Evolutionary conservation across 495 filamentous ascomycete species (phyloP).

Genomic region (Paragyromitra xinjiangensis): DNA sequence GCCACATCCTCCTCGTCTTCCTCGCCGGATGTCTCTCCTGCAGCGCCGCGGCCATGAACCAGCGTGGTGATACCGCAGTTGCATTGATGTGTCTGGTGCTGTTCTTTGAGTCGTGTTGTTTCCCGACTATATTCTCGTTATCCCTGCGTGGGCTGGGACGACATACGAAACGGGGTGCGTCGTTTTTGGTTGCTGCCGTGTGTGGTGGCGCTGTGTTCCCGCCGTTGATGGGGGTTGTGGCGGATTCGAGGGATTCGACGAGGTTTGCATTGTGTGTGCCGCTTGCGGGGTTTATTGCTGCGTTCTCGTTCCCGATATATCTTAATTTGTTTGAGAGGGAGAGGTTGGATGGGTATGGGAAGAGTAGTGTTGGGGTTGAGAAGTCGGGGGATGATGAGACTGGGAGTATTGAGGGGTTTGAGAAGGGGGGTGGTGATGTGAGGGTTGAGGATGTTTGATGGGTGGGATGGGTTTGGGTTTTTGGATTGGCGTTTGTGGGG

Average conservation of each 20-base stretch:
- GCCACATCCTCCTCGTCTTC: slow-evolving; percentile 65
- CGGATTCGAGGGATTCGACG: slow-evolving; percentile 61
- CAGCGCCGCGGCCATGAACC: slow-evolving; percentile 65
- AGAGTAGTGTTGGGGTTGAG: slow-evolving; percentile 11
- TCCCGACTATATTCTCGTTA: slow-evolving; percentile 75
- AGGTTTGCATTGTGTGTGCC: slow-evolving; percentile 60
- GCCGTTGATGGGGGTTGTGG: slow-evolving; percentile 69
- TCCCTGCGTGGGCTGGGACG: slow-evolving; percentile 74
- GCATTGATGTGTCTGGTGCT: slow-evolving; percentile 71
- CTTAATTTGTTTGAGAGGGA: slow-evolving; percentile 31
- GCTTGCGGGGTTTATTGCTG: slow-evolving; percentile 57
- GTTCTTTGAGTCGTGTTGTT: slow-evolving; percentile 75
- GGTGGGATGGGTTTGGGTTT: background rate
- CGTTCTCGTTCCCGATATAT: slow-evolving; percentile 58
- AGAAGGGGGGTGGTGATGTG: slow-evolving; percentile 14
- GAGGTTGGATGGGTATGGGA: slow-evolving; percentile 26
- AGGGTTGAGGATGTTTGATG: slow-evolving; percentile 29
- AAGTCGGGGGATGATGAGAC: slow-evolving; percentile 3
- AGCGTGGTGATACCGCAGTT: slow-evolving; percentile 65
- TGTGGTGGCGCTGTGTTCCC: slow-evolving; percentile 74
- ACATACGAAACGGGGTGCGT: slow-evolving; percentile 75
- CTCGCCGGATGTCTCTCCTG: slow-evolving; percentile 67
- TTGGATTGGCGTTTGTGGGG: background rate
- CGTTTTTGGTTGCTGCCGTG: slow-evolving; percentile 71
- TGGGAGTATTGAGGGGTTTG: background rate